These are phyloP conservation scores for Mucor plumbeus DNA, from an alignment of 371 early-diverging fungal species.

Conservation along the genomic window DNA sequence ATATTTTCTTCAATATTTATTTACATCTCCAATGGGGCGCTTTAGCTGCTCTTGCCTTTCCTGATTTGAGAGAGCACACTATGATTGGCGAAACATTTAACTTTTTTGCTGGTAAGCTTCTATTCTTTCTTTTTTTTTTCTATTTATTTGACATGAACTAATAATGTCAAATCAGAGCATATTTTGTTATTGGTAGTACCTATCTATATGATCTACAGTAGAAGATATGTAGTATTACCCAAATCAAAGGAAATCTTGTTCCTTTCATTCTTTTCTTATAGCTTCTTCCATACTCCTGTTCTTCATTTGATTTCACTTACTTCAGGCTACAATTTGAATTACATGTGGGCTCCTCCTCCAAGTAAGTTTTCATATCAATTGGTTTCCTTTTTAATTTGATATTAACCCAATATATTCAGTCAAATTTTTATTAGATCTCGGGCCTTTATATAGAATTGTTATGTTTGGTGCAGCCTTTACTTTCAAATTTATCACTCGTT, in stretches of 20 bases:
- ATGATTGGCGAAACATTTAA: slow-evolving; percentile 63
- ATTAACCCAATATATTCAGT: slow-evolving; percentile 26
- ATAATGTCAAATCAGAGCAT: slow-evolving; percentile 48
- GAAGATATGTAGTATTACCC: slow-evolving; percentile 62
- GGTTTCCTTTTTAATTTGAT: neutral
- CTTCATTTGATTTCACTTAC: slow-evolving; percentile 57
- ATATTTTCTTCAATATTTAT: slow-evolving; percentile 65
- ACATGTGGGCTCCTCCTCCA: slow-evolving; percentile 64
- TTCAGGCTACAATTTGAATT: slow-evolving; percentile 64
- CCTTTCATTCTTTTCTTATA: slow-evolving; percentile 61
- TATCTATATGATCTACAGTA: slow-evolving; percentile 62
- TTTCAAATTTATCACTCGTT: slow-evolving; percentile 40
- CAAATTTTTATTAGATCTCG: slow-evolving; percentile 43
- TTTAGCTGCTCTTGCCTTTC: slow-evolving; percentile 60
- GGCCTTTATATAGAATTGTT: slow-evolving; percentile 45
- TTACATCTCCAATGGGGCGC: slow-evolving; percentile 71
- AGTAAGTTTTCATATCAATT: slow-evolving; percentile 35
- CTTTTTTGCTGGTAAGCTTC: slow-evolving; percentile 61
- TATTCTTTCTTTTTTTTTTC: neutral
- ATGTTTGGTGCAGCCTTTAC: slow-evolving; percentile 42
- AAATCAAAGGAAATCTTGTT: slow-evolving; percentile 54
- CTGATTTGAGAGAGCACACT: slow-evolving; percentile 62
- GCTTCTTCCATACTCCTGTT: slow-evolving; percentile 62
- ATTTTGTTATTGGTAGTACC: slow-evolving; percentile 58
- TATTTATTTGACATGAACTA: slow-evolving; percentile 1